These are phyloP conservation scores for Strobilomyces echinocephalus DNA, from an alignment of 768 basidiomycete species.

Conservation along the genomic window DNA sequence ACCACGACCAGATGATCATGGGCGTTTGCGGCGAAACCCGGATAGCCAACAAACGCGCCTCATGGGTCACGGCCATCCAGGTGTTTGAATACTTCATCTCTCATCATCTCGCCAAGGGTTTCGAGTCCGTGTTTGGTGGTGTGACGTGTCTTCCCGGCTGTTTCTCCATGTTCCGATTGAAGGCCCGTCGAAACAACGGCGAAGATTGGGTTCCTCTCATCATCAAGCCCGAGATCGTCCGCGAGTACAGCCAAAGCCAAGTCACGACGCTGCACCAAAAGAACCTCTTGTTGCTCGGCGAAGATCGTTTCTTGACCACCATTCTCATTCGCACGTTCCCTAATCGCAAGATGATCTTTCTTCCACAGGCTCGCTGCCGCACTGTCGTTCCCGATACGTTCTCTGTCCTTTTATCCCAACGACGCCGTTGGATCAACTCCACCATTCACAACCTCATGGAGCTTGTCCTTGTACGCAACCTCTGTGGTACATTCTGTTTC, in stretches of 20 bases:
- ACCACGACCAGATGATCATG: slow-evolving; percentile 98
- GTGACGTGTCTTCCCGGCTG: slow-evolving; percentile 99
- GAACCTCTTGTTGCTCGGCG: slow-evolving; percentile 91
- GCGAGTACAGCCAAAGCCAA: slow-evolving; percentile 92
- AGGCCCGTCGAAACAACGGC: slow-evolving; percentile 80
- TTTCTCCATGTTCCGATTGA: slow-evolving; percentile 99
- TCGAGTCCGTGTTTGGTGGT: slow-evolving; percentile 98
- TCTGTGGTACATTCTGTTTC: slow-evolving; percentile 99
- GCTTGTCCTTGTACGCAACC: slow-evolving; percentile 90
- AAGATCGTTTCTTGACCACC: slow-evolving; percentile 98
- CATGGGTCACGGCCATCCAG: slow-evolving; percentile 98
- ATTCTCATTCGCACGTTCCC: slow-evolving; percentile 96
- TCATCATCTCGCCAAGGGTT: slow-evolving; percentile 96
- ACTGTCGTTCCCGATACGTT: slow-evolving; percentile 98
- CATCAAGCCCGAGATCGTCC: slow-evolving; percentile 93
- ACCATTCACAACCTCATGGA: slow-evolving; percentile 99
- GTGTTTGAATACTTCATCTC: slow-evolving; percentile 99
- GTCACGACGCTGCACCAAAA: slow-evolving; percentile 97
- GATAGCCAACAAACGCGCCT: slow-evolving; percentile 96
- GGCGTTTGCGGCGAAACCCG: slow-evolving; percentile 98
- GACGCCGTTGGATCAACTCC: slow-evolving; percentile 98
- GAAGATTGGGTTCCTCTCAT: slow-evolving; percentile 98
- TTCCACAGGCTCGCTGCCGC: slow-evolving; percentile 91
- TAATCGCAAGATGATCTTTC: slow-evolving; percentile 98
- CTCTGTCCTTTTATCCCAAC: slow-evolving; percentile 87